Evolutionary conservation across 2,329 filamentous ascomycete genomes (phyloP), one percentile per base, ranked within the genome.

Genomic region (Penicillium rolfsii): DNA sequence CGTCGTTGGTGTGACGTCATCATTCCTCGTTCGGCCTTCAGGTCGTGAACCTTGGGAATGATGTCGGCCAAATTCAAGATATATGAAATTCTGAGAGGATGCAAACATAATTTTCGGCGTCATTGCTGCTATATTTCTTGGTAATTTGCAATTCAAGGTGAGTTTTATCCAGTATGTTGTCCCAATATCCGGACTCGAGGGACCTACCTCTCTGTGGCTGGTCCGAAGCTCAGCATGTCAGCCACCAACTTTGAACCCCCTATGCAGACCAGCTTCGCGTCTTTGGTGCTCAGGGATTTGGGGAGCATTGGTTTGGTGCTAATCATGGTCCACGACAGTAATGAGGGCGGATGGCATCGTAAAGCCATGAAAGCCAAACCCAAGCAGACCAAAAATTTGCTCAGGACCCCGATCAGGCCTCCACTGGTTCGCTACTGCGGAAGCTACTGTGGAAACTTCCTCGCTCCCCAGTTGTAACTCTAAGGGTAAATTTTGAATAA

Each of bases 1-100:
- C 41, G 33, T 53, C 52, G 38, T 54, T 38, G 36, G 16, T 5
- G 36, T 54, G 38, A 54, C 52, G 38, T 54, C 52, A 54, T 7
- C 26, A 22, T 45, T 54, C n/a, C 38, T 52, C 12, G 6, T 11
- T 36, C 49, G 49, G 14, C n/a, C 26, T 14, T 24, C 14, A 14
- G 14, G 24, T 38, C 26, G 14, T 19, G 16, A 41, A 40, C 36
- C 16, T 33, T 28, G 26, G 52, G 33, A 22, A 40, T 28, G 16
- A 8, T 4, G 7, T 16, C 30, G 14, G 4, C 36, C 14, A 22
- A 12, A 7, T 54, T 43, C 26, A 43, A 54, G 36, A 24, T 5
- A 14, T 41, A 22, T 14, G 9, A 16, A 19, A 36, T 52, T 24
- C 14, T 14, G 2, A 7, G 5, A 52, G 7, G n/a, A 52, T 24